Percentiles rank a stretch among this genome's conserved stretches.
These are phyloP conservation scores for Corylus avellana DNA, from an alignment of 306 rosid genomes.

Conservation along the genomic window DNA sequence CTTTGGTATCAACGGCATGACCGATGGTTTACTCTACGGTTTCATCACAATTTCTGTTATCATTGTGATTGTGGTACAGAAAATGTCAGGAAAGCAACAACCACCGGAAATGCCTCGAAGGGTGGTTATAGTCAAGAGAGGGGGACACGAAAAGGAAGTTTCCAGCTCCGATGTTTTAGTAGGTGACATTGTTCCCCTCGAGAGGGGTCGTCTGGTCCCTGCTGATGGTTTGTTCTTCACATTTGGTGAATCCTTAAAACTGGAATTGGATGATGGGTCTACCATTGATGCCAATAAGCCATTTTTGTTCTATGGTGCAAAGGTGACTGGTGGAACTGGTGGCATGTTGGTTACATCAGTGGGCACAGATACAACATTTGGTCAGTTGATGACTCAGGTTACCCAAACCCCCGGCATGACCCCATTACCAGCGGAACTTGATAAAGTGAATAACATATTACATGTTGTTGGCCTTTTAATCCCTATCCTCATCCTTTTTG, in stretches of 20 bases:
- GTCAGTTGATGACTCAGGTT: conserved; percentile 6
- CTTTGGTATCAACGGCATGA: conserved; percentile 21
- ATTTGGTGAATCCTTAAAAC: not conserved
- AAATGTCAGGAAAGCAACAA: not conserved
- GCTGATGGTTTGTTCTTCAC: conserved; percentile 26
- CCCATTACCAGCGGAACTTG: conserved; percentile 5
- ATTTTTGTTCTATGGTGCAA: conserved; percentile 25
- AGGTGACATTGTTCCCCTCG: conserved; percentile 14
- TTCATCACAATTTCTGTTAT: not conserved
- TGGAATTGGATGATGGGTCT: not conserved
- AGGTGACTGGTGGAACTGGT: conserved; percentile 27
- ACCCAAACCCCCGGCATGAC: not conserved
- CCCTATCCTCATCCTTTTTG: conserved; percentile 7
- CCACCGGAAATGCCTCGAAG: not conserved
- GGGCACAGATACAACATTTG: conserved; percentile 17
- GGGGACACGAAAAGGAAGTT: not conserved
- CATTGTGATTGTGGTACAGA: not conserved
- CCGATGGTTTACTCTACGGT: conserved; percentile 14
- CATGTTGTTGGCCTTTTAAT: conserved; percentile 14
- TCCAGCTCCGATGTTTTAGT: not conserved
- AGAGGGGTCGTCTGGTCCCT: conserved; percentile 11
- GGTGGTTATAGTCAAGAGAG: not conserved
- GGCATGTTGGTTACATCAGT: conserved; percentile 26
- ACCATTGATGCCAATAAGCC: conserved; percentile 11
- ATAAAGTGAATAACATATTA: not conserved